Base-by-base conservation (phyloP, 2,329 filamentous ascomycete species). In the Elsinoe batatas region DNA sequence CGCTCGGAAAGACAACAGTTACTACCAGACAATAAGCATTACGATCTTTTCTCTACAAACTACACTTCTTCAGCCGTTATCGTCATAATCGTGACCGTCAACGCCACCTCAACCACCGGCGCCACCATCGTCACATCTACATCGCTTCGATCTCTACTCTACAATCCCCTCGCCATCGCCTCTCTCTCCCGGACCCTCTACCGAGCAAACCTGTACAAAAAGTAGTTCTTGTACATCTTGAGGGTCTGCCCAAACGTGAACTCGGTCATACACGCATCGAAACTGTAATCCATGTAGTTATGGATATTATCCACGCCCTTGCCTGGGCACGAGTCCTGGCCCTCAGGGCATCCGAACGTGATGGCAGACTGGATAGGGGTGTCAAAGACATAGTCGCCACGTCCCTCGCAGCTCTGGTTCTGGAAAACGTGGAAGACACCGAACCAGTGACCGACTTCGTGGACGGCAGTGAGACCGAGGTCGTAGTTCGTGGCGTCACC, bases 261-360 rank as follows among this genome's bases (percentile, higher is more conserved):
- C 1, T 65, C 69, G 59, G 70, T 70, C 64, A 81, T 80, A 59
- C 79, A 81, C 17, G 70, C 72, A 69, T 81, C 79, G 7, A 69
- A 74, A 3, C 72, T 75, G 63, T 81, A 81, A 65, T 82, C 79
- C 79, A 82, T 82, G 61, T 76, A 81, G 62, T 82, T 80, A 57
- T 78, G 75, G 54, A 82, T 76, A 3, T 75, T 69, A 65, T 82
- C 79, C 12, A 70, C 53, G 0, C 74, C 76, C 10, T 69, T 65
- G n/a, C 61, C 63, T 0, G 76, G 75, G 61, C 79, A 82, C n/a
- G 70, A 76, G 60, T 77, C 71, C 66, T 80, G 79, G 17, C 62
- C 63, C 0, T 59, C 61, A 0, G 79, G 79, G 64, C 79, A 83
- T 1, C 78, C 78, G 58, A 75, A 73, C 13, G 79, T 82, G 13